A percentile compares a stretch with the other conserved stretches of the same genome.
Evolutionary conservation across 345 rosid genomes (phyloP).

Genomic region (Tarenaya hassleriana): DNA sequence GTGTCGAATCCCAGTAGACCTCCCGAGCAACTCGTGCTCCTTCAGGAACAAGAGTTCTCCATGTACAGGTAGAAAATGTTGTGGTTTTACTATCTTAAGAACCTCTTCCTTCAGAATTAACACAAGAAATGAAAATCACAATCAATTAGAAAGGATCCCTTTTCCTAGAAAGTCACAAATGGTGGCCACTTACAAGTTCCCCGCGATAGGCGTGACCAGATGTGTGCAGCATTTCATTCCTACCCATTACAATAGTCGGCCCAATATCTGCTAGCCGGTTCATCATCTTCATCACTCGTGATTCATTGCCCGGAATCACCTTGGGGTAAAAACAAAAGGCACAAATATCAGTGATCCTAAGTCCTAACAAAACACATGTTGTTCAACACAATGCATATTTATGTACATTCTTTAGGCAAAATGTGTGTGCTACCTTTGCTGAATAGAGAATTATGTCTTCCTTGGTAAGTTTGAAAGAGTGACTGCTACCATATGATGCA

Average conservation of each 20-base stretch:
- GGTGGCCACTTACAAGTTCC: conserved; percentile 54
- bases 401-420: conserved; percentile 7
- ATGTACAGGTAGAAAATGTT: conserved; percentile 93
- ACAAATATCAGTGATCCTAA: conserved; percentile 13
- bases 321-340: conserved; percentile 25
- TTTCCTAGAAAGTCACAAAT: background rate
- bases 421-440: conserved; percentile 58
- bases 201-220: conserved; percentile 99
- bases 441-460: conserved; percentile 86
- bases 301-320: conserved; percentile 99
- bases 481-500: conserved; percentile 90
- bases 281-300: conserved; percentile 96
- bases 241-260: conserved; percentile 83
- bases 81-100: conserved; percentile 91
- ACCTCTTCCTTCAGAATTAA: conserved; percentile 78
- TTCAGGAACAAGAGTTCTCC: conserved; percentile 96
- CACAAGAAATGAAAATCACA: background rate
- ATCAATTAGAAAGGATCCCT: conserved; percentile 7
- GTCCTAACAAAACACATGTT: background rate
- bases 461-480: conserved; percentile 73
- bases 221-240: conserved; percentile 77
- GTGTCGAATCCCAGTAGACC: conserved; percentile 86
- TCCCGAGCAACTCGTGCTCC: conserved; percentile 96
- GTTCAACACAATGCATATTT: background rate
- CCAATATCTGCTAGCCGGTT: conserved; percentile 94